Conservation (phyloP, 257 asterid genomes). For the Solanum lycopersicoides region DNA sequence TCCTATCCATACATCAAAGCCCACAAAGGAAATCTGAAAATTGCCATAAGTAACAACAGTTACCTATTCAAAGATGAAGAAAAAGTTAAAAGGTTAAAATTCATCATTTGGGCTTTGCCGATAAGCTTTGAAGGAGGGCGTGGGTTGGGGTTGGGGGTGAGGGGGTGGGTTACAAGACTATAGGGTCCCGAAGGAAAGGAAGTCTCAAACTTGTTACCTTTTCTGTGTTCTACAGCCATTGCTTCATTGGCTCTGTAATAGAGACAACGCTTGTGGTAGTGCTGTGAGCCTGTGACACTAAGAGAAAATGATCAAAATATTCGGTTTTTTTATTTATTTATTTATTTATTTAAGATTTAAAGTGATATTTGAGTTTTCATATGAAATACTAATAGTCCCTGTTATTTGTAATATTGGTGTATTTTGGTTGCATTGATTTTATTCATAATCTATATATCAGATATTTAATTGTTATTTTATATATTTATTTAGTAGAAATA, state of each 20-base stretch:
- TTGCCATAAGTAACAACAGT: not conserved
- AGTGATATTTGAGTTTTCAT: no score
- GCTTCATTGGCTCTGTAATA: not conserved
- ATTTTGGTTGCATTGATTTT: no score
- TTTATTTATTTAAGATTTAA: no score
- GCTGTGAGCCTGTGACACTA: not conserved
- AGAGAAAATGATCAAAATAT: not conserved
- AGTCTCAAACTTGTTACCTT: not conserved
- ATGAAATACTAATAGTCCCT: no score
- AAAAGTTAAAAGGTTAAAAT: not conserved
- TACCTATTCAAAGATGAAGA: not conserved
- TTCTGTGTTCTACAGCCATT: not conserved
- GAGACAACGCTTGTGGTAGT: not conserved
- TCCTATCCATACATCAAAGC: not conserved
- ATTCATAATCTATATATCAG: no score
- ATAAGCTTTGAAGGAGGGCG: not conserved
- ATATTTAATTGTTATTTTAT: no score
- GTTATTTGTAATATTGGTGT: no score
- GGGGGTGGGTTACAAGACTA: not conserved
- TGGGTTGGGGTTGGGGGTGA: not conserved
- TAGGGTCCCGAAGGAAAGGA: not conserved
- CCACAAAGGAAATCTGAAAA: not conserved
- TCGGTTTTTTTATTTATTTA: no score
- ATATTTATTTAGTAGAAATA: no score
- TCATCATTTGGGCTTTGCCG: not conserved